phyloP scores from a whole-genome alignment of 2,329 filamentous ascomycete genomes.

The Rhynchosporium secalis region DNA sequence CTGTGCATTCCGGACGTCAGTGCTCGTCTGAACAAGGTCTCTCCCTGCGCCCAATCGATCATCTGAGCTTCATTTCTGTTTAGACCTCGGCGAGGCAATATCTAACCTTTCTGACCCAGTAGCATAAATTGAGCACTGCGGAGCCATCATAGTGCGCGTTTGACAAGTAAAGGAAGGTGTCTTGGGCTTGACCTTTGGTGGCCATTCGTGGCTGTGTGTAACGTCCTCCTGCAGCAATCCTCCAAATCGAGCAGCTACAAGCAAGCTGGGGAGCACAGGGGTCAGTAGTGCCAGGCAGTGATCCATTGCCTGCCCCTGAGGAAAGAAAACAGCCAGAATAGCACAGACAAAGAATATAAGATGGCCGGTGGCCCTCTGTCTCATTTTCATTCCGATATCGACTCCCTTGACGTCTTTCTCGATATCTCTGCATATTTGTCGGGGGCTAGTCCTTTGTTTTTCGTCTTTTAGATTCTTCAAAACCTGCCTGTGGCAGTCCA shows the following conservation, averaged over 20 bases:
- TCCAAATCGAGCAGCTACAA: constrained; percentile 19
- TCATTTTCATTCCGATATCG: constrained; percentile 20
- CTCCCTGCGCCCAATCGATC: constrained; percentile 26
- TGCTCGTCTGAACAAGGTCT: constrained; percentile 22
- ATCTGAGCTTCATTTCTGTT: constrained; percentile 23
- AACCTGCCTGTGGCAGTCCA: constrained; percentile 23
- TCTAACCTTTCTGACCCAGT: constrained; percentile 13
- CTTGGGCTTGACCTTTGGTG: constrained; percentile 18
- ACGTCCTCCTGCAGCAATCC: constrained; percentile 20
- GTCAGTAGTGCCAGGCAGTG: constrained; percentile 6
- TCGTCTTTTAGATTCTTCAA: constrained; percentile 22
- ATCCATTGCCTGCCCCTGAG: constrained; percentile 5
- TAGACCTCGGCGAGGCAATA: constrained; percentile 12
- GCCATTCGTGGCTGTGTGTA: constrained; percentile 21
- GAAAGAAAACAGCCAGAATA: constrained; percentile 17
- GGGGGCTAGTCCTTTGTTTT: constrained; percentile 29
- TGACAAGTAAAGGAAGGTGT: constrained; percentile 19
- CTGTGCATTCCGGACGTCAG: constrained; percentile 21
- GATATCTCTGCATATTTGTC: constrained; percentile 15
- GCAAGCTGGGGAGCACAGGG: constrained; percentile 23
- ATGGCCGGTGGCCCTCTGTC: constrained; percentile 18
- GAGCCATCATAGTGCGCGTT: constrained; percentile 24
- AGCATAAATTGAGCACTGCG: constrained; percentile 14
- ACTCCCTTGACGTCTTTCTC: constrained; percentile 25
- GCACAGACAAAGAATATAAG: constrained; percentile 29